Base-by-base conservation (phyloP, 306 rosid species). In the Cicer judaicum region DNA sequence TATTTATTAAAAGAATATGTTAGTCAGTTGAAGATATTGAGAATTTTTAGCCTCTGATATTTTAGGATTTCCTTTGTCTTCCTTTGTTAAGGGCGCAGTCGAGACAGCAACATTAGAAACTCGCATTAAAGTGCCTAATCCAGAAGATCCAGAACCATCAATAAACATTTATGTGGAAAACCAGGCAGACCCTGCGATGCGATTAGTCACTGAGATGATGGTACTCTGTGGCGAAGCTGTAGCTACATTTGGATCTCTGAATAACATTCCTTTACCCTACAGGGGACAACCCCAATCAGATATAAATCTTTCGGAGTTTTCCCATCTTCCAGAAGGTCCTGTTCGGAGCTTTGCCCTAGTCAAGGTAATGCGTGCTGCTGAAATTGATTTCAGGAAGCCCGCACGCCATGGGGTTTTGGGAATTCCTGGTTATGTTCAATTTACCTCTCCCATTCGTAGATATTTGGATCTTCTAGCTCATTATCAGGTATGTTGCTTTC, bases 261-360 rank as follows among this genome's bases (percentile, higher is more conserved):
- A 95, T 87, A 87, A 78, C 80, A 89, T 95, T 81, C 92, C 96
- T 53, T 84, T 95, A 78, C 98, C 99, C 41, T 95, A 90, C 82
- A 85, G 99, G 80, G 99, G 99, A 85, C 99, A 95, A 82, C 97
- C 99, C 48, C 99, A 92, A 75, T 85, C 99, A 69, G 84, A 95
- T 70, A 78, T 95, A 16, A 88, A 95, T 76, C 63, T 77, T 38
- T 90, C 96, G 76, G 88, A 83, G 81, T 95, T 89, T 86, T 72
- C 93, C 39, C 93, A 90, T 81, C 99, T 95, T 83, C 99, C 97
- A 68, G 99, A 92, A 86, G 99, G 99, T 65, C 98, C 99, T 15
- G 95, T 95, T 81, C 88, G 99, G 80, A 92, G 93, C 85, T 87
- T 83, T 83, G 92, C 99, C 46, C 81, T 95, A 15, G 89, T 95